Evolutionary conservation across 257 asterid species (phyloP), one percentile per base, ranked within the genome.

Genomic region (Catharanthus roseus): DNA sequence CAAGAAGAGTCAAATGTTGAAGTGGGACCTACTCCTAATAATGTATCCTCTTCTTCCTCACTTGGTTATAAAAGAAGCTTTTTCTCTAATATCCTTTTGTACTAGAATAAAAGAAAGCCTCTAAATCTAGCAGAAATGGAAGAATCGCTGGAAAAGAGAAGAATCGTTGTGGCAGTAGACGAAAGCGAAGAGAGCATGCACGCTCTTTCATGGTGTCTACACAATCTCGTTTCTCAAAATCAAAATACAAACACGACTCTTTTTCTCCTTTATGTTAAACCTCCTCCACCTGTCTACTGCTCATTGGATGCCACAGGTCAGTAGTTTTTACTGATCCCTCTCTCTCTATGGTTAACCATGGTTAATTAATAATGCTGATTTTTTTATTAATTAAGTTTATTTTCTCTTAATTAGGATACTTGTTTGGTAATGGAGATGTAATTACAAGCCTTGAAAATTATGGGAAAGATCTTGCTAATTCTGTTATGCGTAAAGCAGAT

Each of bases 161-260:
- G 47, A 71, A 77, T 85, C 31, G 75, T 86, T 2, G 95, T 86
- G 67, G 95, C 89, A 21, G 95, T 88, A 34, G 95, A 88, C 39
- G 95, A 88, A 70, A 86, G 95, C 60, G 88, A 86, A 55, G 91
- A 88, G 65, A 88, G 95, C 77, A 88, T 81, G 89, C 72, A 82
- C 34, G 95, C 95, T 6, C 77, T 88, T 33, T 82, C 91, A 19
- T 88, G 91, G 95, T 86, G 89, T 53, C 88, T 84, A 70, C 64
- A 26, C 45, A 84, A 88, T 77, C 87, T 87, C 50, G 21, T 79
- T 8, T n/a, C 81, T 67, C 36, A 39, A 11, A 44, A 69, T 67
- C 36, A 39, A 11, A 44, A 69, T 39, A 76, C 79, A 58, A 77
- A 69, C 64, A 70, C 24, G 19, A 80, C 87, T 31, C 45, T 85